Evolutionary conservation across 2,329 filamentous ascomycete genomes (phyloP), one percentile per base, ranked within the genome.

Genomic region (Aureobasidium leucospermi): DNA sequence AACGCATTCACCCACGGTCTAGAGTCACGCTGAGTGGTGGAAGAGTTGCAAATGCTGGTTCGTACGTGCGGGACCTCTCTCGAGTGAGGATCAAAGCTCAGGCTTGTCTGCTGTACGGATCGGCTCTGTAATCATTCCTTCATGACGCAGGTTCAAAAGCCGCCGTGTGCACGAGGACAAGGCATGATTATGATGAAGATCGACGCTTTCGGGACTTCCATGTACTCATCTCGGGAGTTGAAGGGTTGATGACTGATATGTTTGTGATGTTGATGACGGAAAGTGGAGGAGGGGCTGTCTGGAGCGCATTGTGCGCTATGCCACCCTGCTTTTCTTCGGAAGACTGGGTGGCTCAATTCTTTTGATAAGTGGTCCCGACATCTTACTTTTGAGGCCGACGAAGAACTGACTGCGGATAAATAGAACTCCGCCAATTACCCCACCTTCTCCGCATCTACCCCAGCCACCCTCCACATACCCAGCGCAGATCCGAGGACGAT

Each of bases 11-110:
- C 51, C 47, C 51, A 55, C 51, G 56, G 42, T 39, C 45, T 52
- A 52, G 48, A 34, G 42, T 19, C n/a, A 16, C 36, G 31, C 46
- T 34, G 63, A 62, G 63, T 61, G 62, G 39, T 58, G 66, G 61
- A 67, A 63, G 69, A 70, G 71, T 53, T 29, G 41, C 19, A 56
- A 32, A 11, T 46, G 55, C 34, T 67, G 70, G 68, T 67, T 23
- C 19, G n/a, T 34, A 53, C 39, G 19, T 41, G 74, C 75, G 81
- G 90, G 89, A 90, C 89, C 88, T 90, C 90, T 90, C 88, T 84
- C 72, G 86, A 83, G 88, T 91, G 90, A 88, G 88, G 79, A 86
- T 95, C 90, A 95, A 90, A 91, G 90, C 79, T 85, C 90, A 79
- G 89, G 82, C 90, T 93, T 92, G 89, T 93, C 89, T 78, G 81